Percentiles rank a stretch among this genome's conserved stretches.
Evolutionary conservation across 192 early-diverging fungal species (phyloP).

Genomic region (Lobosporangium transversale): DNA sequence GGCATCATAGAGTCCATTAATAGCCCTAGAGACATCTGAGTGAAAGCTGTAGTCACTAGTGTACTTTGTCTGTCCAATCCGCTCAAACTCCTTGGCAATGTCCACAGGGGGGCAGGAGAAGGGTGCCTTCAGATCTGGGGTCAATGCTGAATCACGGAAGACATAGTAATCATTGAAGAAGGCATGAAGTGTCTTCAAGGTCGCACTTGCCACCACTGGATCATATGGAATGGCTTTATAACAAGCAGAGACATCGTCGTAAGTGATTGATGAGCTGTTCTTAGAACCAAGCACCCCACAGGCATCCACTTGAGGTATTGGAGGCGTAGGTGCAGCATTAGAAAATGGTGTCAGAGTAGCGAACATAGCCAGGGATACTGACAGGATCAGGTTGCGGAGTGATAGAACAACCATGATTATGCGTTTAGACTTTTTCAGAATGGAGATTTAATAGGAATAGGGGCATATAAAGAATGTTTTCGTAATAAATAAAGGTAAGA

Average conservation of each 20-base stretch:
- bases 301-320: not conserved
- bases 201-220: not conserved
- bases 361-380: slow-evolving; percentile 5
- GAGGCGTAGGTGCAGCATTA: not conserved
- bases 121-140: slow-evolving; percentile 3
- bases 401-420: slow-evolving; percentile 3
- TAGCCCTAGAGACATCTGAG: not conserved
- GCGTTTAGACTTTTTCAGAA: no score
- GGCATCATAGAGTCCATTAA: slow-evolving; percentile 12
- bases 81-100: not conserved
- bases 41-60: slow-evolving; percentile 22
- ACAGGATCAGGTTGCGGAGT: not conserved
- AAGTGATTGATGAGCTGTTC: not conserved
- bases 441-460: no score
- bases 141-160: slow-evolving; percentile 21
- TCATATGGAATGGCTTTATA: slow-evolving; percentile 22
- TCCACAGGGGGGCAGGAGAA: slow-evolving; percentile 15
- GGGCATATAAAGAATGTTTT: no score
- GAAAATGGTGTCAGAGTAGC: slow-evolving; percentile 1
- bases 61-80: slow-evolving; percentile 8
- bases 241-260: slow-evolving; percentile 8
- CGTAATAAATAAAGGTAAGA: no score
- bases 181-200: not conserved
- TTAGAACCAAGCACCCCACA: slow-evolving; percentile 2
- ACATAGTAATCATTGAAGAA: slow-evolving; percentile 25